Base-by-base conservation (phyloP, 2,329 filamentous ascomycete genomes). In the Zasmidium cellare region DNA sequence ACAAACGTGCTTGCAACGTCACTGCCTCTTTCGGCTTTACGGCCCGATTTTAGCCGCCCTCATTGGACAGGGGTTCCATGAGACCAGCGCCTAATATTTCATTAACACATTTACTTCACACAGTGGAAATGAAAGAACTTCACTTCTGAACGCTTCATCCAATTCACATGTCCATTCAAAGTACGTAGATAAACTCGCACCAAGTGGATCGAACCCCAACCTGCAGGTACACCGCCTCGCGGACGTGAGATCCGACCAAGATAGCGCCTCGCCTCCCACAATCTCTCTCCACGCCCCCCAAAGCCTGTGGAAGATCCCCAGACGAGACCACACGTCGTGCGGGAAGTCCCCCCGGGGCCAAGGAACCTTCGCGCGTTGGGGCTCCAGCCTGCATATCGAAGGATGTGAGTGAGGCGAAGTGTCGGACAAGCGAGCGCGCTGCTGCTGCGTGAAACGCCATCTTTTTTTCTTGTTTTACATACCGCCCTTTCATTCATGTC, bases 161-260 rank as follows among this genome's bases (percentile, higher is more conserved):
- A 52, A 16, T 41, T 25, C 35, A 45, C 24, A 23, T 51, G 49
- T 45, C 6, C 12, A n/a, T 9, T 41, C 12, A 41, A n/a, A 14
- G n/a, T n/a, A 41, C 16, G 12, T 6, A 16, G 7, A 16, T 9
- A n/a, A 41, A 46, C 41, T 46, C 46, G 9, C 3, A 46, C 41
- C 41, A 35, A 28, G 51, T 53, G 51, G 35, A 53, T 22, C 35
- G 35, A 24, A 14, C n/a, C 7, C 18, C 24, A 19, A 20, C 16
- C 51, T 53, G 51, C 51, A 53, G 51, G 41, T 53, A 53, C 51
- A 53, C 51, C 51, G 51, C 51, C 51, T 53, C 38, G 35, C 41
- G 44, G 38, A 46, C 22, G 16, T 3, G 2, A 14, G 38, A 45
- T 28, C 51, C 51, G 51, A 53, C 22, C 19, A 9, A 18, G 35